Conservation (phyloP, 305 asterid species). For the Salvia sclarea region DNA sequence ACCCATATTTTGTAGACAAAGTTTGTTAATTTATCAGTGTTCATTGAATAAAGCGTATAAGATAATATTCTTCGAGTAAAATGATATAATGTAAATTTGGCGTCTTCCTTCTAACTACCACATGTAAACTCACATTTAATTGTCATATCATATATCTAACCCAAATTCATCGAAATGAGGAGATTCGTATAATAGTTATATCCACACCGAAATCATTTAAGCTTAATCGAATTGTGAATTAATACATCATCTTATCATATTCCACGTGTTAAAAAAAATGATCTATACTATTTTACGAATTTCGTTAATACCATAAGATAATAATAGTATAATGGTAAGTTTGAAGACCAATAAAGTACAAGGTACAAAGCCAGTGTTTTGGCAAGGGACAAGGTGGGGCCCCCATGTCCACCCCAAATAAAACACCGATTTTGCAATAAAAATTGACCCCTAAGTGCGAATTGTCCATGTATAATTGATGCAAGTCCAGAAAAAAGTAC, state of each 20-base stretch:
- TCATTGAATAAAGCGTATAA: too few relatives aligned
- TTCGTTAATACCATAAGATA: not conserved
- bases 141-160: too few relatives aligned
- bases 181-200: too few relatives aligned
- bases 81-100: too few relatives aligned
- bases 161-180: not conserved
- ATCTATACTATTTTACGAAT: not conserved
- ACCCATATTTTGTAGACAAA: too few relatives aligned
- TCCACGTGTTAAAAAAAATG: not conserved
- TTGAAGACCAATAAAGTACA: not conserved
- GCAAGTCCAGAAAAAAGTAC: conserved; percentile 34
- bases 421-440: conserved; percentile 39
- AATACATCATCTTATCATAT: not conserved
- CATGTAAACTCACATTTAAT: too few relatives aligned
- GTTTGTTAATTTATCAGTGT: too few relatives aligned
- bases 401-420: conserved; percentile 44
- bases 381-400: conserved; percentile 50
- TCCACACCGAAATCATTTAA: not conserved
- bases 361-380: not conserved
- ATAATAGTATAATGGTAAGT: not conserved
- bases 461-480: conserved; percentile 18
- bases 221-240: not conserved
- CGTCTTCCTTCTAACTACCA: not conserved
- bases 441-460: conserved; percentile 29
- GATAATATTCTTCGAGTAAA: too few relatives aligned